These are phyloP conservation scores for Cladorrhinum sp. DNA, from an alignment of 2,329 filamentous ascomycete genomes.

Conservation along the genomic window DNA sequence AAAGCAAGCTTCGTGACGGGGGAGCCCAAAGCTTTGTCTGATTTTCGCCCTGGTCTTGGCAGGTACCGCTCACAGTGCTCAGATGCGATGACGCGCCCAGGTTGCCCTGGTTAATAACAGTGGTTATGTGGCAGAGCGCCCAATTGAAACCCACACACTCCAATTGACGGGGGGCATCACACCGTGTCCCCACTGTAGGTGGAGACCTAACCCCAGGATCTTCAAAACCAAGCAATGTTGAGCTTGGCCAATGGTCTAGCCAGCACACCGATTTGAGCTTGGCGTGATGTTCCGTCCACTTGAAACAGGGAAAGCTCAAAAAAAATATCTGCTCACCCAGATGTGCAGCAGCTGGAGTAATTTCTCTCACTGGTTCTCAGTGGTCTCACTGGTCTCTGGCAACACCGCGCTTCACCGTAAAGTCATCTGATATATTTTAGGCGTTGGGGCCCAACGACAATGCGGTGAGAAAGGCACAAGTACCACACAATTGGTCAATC, in stretches of 20 bases:
- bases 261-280: background rate
- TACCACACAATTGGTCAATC: background rate
- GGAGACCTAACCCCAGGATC: background rate
- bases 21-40: background rate
- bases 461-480: background rate
- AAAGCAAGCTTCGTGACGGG: background rate
- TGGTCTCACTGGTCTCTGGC: no score
- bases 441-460: background rate
- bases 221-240: background rate
- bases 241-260: background rate
- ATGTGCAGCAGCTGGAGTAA: background rate
- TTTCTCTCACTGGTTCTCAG: background rate
- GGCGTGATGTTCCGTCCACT: background rate
- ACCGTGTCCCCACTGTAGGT: background rate
- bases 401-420: no score
- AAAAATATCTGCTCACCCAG: background rate
- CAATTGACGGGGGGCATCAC: background rate
- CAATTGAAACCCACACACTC: background rate
- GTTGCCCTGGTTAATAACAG: background rate
- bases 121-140: background rate
- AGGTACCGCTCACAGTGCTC: background rate
- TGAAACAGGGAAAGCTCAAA: background rate
- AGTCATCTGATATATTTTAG: conserved; percentile 7
- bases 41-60: background rate
- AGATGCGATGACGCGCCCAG: background rate